phyloP scores from a whole-genome alignment of 83 land plant genomes.

The Picea mariana region DNA sequence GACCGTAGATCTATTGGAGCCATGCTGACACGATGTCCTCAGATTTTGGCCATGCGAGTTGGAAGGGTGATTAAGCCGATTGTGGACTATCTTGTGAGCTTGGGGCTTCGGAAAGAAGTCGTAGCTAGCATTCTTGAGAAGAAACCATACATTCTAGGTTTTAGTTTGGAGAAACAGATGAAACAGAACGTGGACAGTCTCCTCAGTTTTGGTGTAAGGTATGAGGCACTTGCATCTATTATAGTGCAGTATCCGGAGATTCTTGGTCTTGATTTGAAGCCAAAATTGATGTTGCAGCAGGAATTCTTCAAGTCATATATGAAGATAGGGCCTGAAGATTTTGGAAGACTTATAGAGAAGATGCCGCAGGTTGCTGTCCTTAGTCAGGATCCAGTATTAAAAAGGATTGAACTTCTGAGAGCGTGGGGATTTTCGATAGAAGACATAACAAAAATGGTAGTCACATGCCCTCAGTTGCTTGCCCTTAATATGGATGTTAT shows the following conservation, averaged over 20 bases:
- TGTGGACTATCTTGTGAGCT: conserved; percentile 36
- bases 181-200: conserved; percentile 43
- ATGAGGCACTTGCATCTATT: conserved; percentile 39
- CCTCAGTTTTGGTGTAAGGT: conserved; percentile 35
- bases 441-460: conserved; percentile 45
- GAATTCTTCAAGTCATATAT: conserved; percentile 34
- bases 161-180: conserved; percentile 36
- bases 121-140: conserved; percentile 50
- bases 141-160: conserved; percentile 47
- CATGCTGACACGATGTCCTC: conserved; percentile 47
- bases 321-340: conserved; percentile 31
- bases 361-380: conserved; percentile 48
- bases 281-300: conserved; percentile 25
- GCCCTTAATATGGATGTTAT: conserved; percentile 24
- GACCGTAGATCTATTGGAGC: conserved; percentile 46
- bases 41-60: conserved; percentile 54
- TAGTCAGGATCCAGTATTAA: conserved; percentile 27
- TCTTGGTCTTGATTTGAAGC: conserved; percentile 32
- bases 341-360: conserved; percentile 41
- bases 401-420: conserved; percentile 35
- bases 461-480: conserved; percentile 41
- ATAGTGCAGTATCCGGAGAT: conserved; percentile 43
- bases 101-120: conserved; percentile 38
- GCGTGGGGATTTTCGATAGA: conserved; percentile 19
- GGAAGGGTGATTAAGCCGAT: conserved; percentile 43